phyloP scores from a whole-genome alignment of 257 asterid species.

The Solanum megistacrolobum region DNA sequence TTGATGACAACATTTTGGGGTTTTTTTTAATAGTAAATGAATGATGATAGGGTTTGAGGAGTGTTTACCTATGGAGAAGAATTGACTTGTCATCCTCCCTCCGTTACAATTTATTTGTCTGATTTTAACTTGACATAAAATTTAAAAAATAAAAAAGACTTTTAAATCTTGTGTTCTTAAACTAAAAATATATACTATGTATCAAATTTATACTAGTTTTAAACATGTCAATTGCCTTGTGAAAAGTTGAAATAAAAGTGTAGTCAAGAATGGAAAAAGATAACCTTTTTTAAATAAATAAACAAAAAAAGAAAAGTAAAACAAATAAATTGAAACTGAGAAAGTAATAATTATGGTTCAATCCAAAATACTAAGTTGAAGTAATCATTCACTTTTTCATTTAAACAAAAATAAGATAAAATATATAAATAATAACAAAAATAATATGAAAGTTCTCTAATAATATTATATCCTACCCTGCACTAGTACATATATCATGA shows the following conservation, averaged over 20 bases:
- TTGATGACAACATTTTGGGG: background rate
- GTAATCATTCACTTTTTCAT: background rate
- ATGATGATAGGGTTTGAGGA: background rate
- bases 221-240: background rate
- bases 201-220: too few relatives aligned
- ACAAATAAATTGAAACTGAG: too few relatives aligned
- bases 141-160: too few relatives aligned
- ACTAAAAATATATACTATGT: too few relatives aligned
- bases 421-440: background rate
- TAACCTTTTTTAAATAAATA: too few relatives aligned
- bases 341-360: background rate
- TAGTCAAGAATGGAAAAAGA: background rate
- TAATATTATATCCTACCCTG: background rate
- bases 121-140: too few relatives aligned
- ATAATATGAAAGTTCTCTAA: background rate
- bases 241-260: too few relatives aligned
- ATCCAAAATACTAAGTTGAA: background rate
- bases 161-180: too few relatives aligned
- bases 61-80: background rate
- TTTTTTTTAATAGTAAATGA: background rate
- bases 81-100: background rate
- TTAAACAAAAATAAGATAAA: background rate
- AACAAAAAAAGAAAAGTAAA: too few relatives aligned
- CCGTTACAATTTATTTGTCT: too few relatives aligned
- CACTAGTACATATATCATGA: background rate